phyloP scores from a whole-genome alignment of 768 basidiomycete species.

The Macrolepiota fuliginosa region DNA sequence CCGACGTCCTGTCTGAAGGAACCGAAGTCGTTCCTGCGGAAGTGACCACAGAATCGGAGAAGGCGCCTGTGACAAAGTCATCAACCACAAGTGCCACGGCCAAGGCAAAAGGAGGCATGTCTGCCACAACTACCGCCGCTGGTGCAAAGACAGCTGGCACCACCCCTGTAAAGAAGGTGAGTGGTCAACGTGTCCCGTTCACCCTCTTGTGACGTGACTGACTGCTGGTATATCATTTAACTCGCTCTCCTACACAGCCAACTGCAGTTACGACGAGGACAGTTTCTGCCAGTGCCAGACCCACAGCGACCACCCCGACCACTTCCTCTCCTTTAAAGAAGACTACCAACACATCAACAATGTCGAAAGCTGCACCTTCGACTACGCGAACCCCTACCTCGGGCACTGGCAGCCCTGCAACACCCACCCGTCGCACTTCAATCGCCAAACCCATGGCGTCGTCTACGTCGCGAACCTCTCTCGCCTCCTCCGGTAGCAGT shows the following conservation, averaged over 20 bases:
- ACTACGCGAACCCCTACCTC: slow-evolving; percentile 30
- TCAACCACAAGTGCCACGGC: slow-evolving; percentile 38
- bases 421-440: slow-evolving; percentile 45
- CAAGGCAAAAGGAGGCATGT: slow-evolving; percentile 42
- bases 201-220: slow-evolving; percentile 11
- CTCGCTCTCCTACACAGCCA: slow-evolving; percentile 40
- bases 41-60: slow-evolving; percentile 19
- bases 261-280: slow-evolving; percentile 20
- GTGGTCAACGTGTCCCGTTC: slow-evolving; percentile 12
- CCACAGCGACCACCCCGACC: slow-evolving; percentile 21
- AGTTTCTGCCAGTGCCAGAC: slow-evolving; percentile 29
- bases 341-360: slow-evolving; percentile 32
- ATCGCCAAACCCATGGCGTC: slow-evolving; percentile 35
- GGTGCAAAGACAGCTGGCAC: slow-evolving; percentile 19
- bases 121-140: neutral
- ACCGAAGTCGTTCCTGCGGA: slow-evolving; percentile 16
- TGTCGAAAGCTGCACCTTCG: slow-evolving; percentile 31
- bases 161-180: slow-evolving; percentile 70
- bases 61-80: slow-evolving; percentile 31
- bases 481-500: slow-evolving; percentile 37
- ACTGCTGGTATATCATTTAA: slow-evolving; percentile 1
- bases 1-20: neutral
- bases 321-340: slow-evolving; percentile 22
- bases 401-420: slow-evolving; percentile 26
- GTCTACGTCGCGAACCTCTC: slow-evolving; percentile 30